A percentile compares a stretch with the other conserved stretches of the same genome.
Evolutionary conservation across 2,329 filamentous ascomycete species (phyloP).

Genomic region (Fusarium nisikadoi): DNA sequence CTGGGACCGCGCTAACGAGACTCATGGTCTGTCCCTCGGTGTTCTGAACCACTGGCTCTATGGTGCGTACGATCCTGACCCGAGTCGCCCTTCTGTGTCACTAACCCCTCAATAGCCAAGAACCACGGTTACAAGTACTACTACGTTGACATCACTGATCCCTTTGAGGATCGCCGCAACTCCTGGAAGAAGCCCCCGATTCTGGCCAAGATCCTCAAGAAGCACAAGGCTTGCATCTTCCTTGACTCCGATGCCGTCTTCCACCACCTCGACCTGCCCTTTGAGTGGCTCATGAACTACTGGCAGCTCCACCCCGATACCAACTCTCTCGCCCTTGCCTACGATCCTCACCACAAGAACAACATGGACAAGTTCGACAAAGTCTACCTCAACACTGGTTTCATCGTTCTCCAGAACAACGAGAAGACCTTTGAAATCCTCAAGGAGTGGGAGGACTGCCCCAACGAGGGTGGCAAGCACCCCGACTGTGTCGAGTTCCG

Average conservation of each 20-base stretch:
- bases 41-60: conserved; percentile 59
- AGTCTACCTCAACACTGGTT: conserved; percentile 62
- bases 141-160: conserved; percentile 52
- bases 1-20: conserved; percentile 48
- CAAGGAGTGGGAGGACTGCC: conserved; percentile 59
- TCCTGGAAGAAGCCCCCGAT: conserved; percentile 59
- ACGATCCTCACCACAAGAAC: conserved; percentile 51
- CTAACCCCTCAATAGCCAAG: conserved; percentile 49
- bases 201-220: conserved; percentile 55
- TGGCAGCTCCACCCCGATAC: conserved; percentile 54
- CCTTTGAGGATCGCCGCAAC: conserved; percentile 54
- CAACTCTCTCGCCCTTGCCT: conserved; percentile 56
- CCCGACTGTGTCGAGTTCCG: conserved; percentile 54
- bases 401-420: conserved; percentile 64
- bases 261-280: conserved; percentile 55
- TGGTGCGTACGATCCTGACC: conserved; percentile 39
- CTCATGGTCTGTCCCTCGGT: conserved; percentile 54
- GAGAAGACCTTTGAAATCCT: conserved; percentile 59
- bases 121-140: conserved; percentile 62
- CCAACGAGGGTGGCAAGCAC: conserved; percentile 52
- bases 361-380: conserved; percentile 55
- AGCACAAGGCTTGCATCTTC: conserved; percentile 57
- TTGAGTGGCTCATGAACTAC: conserved; percentile 61
- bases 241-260: conserved; percentile 60
- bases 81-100: not conserved